Evolutionary conservation across 352 stramenopile genomes (phyloP), one percentile per base, ranked within the genome.

Genomic region (Thalassiosira exigua): DNA sequence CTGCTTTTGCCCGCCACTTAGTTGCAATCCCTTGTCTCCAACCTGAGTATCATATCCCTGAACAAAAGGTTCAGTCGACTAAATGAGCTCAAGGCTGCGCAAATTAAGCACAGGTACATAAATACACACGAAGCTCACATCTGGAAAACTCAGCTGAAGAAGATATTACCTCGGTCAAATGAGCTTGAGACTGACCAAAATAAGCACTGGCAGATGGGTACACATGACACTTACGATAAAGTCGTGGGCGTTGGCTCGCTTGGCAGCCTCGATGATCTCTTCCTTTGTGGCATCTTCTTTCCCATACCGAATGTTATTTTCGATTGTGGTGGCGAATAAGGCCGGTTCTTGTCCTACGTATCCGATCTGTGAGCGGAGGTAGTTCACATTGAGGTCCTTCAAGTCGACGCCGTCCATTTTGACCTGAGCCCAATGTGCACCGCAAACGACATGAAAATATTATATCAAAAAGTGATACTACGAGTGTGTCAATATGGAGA

Each of bases 371-470:
- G 85, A 61, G 27, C 88, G 54, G 32, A 69, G 80, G 81, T 76
- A 92, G 9, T 60, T 70, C 3, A 91, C 68, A 54, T 92, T 91
- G 0, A 96, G 68, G 4, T 91, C 82, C 29, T 91, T 94, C 64
- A 95, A 58, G 70, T 85, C 29, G 22, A 82, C 72, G 42, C 82
- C 81, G 67, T 97, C 93, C 19, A 97, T 91, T 2, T 88, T 59
- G n/a, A 75, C 98, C 98, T 98, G 12, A 96, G 86, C 0, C 73
- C 59, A 59, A 98, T 96, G 1, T 83, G 93, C 26, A 81, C 90
- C 9, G 90, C 86, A 78, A 98, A 98, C 19, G 98, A 86, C 93
- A 75, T 98, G 98, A 66, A 97, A 98, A 7, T n/a, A n/a, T n/a
- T n/a, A n/a, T n/a, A n/a, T n/a, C n/a, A n/a, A n/a, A n/a, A n/a